Evolutionary conservation across 2,329 filamentous ascomycete species (phyloP).

Genomic region (Pseudodiploospora longispora): DNA sequence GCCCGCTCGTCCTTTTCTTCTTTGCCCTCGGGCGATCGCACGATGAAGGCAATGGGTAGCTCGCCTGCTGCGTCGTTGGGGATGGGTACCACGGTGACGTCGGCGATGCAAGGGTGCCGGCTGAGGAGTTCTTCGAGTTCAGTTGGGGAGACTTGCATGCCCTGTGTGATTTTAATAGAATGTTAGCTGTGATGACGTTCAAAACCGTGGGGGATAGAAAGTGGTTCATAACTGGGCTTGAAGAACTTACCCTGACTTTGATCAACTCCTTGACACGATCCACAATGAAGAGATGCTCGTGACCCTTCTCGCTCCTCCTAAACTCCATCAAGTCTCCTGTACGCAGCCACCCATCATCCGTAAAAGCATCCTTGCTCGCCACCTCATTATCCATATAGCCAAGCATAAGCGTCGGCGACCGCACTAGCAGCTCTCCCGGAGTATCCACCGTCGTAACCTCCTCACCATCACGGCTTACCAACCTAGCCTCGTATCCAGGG

Average conservation of each 20-base stretch:
- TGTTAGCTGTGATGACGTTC: not conserved
- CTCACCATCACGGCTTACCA: conserved; percentile 59
- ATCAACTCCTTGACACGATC: conserved; percentile 36
- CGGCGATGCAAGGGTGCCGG: conserved; percentile 55
- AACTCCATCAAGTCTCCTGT: conserved; percentile 46
- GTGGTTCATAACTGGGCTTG: too few relatives aligned
- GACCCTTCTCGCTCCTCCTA: conserved; percentile 40
- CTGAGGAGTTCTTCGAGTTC: conserved; percentile 63
- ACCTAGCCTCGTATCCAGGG: conserved; percentile 54
- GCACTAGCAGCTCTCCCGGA: conserved; percentile 70
- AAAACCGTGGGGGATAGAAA: too few relatives aligned
- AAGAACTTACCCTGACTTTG: conserved; percentile 39
- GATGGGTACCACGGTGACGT: conserved; percentile 61
- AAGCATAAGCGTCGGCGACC: conserved; percentile 61
- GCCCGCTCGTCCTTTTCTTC: conserved; percentile 44
- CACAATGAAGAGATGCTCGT: conserved; percentile 15
- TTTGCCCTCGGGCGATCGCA: conserved; percentile 31
- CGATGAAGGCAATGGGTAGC: conserved; percentile 48
- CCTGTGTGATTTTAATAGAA: conserved; percentile 28
- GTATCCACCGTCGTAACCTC: conserved; percentile 58
- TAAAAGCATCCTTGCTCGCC: conserved; percentile 13
- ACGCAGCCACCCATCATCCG: conserved; percentile 16
- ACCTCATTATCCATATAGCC: conserved; percentile 76
- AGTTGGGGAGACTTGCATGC: conserved; percentile 65
- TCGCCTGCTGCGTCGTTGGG: conserved; percentile 46